Conservation (phyloP, 208 protist species). For the Angomonas deanei region DNA sequence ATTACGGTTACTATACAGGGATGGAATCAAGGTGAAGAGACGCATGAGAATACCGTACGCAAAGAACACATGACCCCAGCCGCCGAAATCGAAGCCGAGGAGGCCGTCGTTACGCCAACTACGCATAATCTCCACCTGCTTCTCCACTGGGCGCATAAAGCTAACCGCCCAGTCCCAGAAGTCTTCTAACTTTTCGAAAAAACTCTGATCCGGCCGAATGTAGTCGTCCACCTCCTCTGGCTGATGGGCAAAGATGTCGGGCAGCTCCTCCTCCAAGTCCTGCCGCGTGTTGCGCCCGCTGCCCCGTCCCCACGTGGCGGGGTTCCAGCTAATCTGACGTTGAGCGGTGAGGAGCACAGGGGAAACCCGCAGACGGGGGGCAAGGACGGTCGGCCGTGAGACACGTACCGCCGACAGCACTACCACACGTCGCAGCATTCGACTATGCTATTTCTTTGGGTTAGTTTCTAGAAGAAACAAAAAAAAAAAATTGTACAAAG, state of each 20-base stretch:
- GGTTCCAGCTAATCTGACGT: constrained; percentile 68
- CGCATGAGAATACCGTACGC: constrained; percentile 74
- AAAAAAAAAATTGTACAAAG: background rate
- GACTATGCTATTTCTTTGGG: no score
- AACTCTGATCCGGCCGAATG: constrained; percentile 76
- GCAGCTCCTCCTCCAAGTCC: constrained; percentile 76
- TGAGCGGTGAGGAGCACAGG: constrained; percentile 11
- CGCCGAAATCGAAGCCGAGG: constrained; percentile 61
- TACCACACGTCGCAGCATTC: background rate
- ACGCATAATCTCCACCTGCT: constrained; percentile 83
- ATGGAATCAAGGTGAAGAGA: constrained; percentile 66
- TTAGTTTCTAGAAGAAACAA: background rate
- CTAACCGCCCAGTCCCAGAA: constrained; percentile 84
- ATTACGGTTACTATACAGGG: constrained; percentile 81
- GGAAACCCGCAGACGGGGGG: background rate
- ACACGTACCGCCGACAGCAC: background rate
- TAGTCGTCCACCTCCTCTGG: constrained; percentile 83
- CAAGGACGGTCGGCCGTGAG: background rate
- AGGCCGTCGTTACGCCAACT: constrained; percentile 61
- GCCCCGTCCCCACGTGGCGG: constrained; percentile 32
- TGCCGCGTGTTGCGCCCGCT: constrained; percentile 26
- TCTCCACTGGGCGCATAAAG: constrained; percentile 82
- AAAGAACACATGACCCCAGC: constrained; percentile 82
- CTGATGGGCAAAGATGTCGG: constrained; percentile 80
- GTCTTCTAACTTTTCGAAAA: constrained; percentile 80